Percentiles rank a stretch among this genome's conserved stretches.
These are phyloP conservation scores for Agaricus sinodeliciosus DNA, from an alignment of 768 basidiomycete genomes.

Conservation along the genomic window DNA sequence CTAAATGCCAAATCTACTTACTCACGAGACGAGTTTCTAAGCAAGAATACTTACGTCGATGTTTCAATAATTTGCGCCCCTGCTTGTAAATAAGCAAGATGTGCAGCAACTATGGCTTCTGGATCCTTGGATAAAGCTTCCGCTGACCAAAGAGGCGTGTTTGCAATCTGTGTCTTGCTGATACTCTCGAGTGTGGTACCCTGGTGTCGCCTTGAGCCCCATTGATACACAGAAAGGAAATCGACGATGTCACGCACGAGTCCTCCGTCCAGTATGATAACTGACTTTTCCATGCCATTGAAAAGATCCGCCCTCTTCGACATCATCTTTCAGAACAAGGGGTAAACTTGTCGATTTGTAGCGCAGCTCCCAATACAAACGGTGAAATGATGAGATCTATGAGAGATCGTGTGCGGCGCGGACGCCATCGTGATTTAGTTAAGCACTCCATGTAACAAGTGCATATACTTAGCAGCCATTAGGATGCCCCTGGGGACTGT, in stretches of 20 bases:
- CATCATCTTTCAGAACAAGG: background rate
- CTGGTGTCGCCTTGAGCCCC: slow-evolving; percentile 25
- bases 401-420: too few relatives aligned
- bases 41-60: slow-evolving; percentile 43
- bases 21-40: background rate
- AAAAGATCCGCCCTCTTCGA: background rate
- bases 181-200: slow-evolving; percentile 56
- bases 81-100: slow-evolving; percentile 55
- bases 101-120: slow-evolving; percentile 47
- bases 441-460: too few relatives aligned
- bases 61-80: slow-evolving; percentile 65
- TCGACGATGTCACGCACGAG: slow-evolving; percentile 26
- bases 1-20: slow-evolving; percentile 23
- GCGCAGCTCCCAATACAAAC: too few relatives aligned
- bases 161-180: slow-evolving; percentile 38
- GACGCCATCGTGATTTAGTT: too few relatives aligned
- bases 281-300: background rate
- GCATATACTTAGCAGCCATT: too few relatives aligned
- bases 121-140: slow-evolving; percentile 49
- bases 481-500: too few relatives aligned
- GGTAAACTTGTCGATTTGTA: too few relatives aligned
- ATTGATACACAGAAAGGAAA: background rate
- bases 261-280: slow-evolving; percentile 37
- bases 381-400: too few relatives aligned
- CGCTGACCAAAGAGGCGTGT: slow-evolving; percentile 68